Base-by-base conservation (phyloP, 169 alveolate species). In the Plasmodium malariae region DNA sequence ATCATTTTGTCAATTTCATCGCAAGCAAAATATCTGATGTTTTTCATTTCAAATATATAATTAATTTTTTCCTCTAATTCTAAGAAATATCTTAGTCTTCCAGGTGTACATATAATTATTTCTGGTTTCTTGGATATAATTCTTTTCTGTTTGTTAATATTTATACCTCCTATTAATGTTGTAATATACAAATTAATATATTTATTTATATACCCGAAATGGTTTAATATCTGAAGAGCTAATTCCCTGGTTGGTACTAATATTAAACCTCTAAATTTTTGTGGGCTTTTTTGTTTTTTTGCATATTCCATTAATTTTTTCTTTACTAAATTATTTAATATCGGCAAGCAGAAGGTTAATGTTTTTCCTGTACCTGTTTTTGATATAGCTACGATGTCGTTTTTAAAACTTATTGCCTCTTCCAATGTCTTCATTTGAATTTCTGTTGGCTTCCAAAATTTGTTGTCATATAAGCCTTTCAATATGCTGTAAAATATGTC, bases 281-380 rank as follows among this genome's bases (percentile, higher is more conserved):
- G 60, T 24, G 21, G 30, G 19, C 48, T 63, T 5, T 67, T 74
- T 37, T 45, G 43, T 5, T 34, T 83, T 54, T 63, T 30, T 71
- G 62, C 6, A 70, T 59, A 85, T 43, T 72, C 65, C 26, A 43
- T 78, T 63, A 74, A 60, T 70, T 87, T 92, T 11, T 60, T 45
- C 19, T 49, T 28, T 34, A 91, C 83, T 36, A 94, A 88, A 49
- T 76, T 76, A 36, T 88, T 86, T 30, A 93, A 37, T 63, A 93
- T 70, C 7, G 93, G 88, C 17, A 94, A 63, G 55, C 95, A 92
- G 32, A 94, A 94, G n/a, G 93, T 71, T 71, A 94, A 48, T 7
- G 96, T 94, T 78, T 94, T 94, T 1, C 96, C 96, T 11, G 96
- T 94, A 21, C 96, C 96, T 14, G 95, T 91, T 74, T 93, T 92